Conservation (phyloP, 441 rosid genomes). For the Brassica hybrid region DNA sequence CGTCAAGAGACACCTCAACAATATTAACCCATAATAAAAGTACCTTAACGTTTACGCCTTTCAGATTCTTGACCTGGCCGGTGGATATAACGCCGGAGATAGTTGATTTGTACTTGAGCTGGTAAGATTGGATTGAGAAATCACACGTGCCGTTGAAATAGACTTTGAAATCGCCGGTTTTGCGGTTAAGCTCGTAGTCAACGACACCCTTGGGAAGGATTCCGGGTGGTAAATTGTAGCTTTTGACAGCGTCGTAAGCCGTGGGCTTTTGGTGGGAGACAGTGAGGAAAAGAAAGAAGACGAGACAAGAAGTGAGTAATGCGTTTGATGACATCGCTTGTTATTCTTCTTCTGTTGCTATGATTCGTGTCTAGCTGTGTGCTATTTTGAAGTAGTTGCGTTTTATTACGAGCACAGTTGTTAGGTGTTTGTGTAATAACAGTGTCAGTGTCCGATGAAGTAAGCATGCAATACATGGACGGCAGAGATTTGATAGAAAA, state of each 20-base stretch:
- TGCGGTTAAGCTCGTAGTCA: constrained; percentile 51
- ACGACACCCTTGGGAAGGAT: constrained; percentile 66
- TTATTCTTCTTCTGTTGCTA: constrained; percentile 8
- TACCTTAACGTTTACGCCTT: constrained; percentile 73
- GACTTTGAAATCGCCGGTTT: constrained; percentile 62
- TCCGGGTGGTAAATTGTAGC: constrained; percentile 60
- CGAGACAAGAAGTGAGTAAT: background rate
- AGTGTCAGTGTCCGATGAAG: constrained; percentile 15
- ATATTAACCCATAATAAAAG: constrained; percentile 75
- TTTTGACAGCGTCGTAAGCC: constrained; percentile 53
- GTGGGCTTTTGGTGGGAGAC: constrained; percentile 33
- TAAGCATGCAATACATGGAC: constrained; percentile 19
- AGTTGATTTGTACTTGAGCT: constrained; percentile 55
- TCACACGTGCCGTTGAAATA: constrained; percentile 57
- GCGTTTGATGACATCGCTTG: constrained; percentile 32
- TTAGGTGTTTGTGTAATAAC: constrained; percentile 16
- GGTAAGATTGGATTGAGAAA: constrained; percentile 66
- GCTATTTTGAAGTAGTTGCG: constrained; percentile 7
- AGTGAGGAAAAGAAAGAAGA: constrained; percentile 22
- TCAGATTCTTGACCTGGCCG: constrained; percentile 52
- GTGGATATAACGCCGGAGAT: constrained; percentile 56
- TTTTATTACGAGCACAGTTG: constrained; percentile 10
- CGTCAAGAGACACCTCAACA: constrained; percentile 54
- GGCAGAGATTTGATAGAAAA: constrained; percentile 8
- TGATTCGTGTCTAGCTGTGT: constrained; percentile 18